phyloP scores from a whole-genome alignment of 2,329 filamentous ascomycete species.

The Chaetomium strumarium region DNA sequence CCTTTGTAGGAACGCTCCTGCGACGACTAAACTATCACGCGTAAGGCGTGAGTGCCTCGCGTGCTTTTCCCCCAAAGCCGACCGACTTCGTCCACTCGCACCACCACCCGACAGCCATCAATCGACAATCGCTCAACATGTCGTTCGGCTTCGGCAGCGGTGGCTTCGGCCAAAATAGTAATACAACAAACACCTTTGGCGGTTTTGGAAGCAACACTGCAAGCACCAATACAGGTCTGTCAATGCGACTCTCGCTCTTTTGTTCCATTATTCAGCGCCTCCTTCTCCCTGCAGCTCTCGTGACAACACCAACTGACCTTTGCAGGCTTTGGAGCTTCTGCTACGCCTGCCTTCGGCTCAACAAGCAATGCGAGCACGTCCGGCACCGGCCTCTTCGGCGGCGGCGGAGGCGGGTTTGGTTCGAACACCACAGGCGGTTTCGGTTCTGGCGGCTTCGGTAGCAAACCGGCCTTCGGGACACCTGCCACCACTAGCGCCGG shows the following conservation, averaged over 20 bases:
- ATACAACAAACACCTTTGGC: conserved; percentile 46
- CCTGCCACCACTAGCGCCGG: conserved; percentile 34
- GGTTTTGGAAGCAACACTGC: conserved; percentile 45
- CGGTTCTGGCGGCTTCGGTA: conserved; percentile 25
- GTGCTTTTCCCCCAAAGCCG: conserved; percentile 6
- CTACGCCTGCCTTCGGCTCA: conserved; percentile 33
- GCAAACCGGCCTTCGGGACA: conserved; percentile 50
- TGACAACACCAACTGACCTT: conserved; percentile 28
- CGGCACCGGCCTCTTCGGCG: conserved; percentile 41
- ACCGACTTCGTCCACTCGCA: background rate
- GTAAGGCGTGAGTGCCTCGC: conserved; percentile 12
- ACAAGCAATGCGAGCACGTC: conserved; percentile 35
- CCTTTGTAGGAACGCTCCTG: background rate
- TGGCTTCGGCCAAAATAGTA: conserved; percentile 54
- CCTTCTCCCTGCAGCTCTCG: background rate
- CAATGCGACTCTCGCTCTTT: conserved; percentile 19
- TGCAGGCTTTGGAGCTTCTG: conserved; percentile 35
- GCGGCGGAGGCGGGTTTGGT: conserved; percentile 24
- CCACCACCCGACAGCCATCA: background rate
- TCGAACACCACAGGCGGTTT: conserved; percentile 14
- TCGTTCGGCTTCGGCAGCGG: conserved; percentile 50
- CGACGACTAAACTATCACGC: conserved; percentile 3
- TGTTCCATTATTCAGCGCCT: background rate
- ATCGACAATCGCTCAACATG: conserved; percentile 37
- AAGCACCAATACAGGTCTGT: conserved; percentile 49